These are phyloP conservation scores for Hygrocybe coccinea DNA, from an alignment of 768 basidiomycete genomes.

Conservation along the genomic window DNA sequence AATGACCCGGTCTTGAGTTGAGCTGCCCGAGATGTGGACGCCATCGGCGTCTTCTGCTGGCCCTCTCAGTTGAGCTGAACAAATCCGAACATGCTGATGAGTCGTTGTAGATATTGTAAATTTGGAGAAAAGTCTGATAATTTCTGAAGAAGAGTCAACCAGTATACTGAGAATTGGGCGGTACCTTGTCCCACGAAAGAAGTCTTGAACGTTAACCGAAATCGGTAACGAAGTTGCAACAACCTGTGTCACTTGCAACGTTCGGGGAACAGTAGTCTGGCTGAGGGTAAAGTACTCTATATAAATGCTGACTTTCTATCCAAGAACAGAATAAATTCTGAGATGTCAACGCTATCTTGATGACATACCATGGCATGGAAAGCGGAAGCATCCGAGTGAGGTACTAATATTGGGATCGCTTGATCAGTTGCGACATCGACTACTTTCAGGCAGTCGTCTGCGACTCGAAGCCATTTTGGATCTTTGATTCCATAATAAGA, in stretches of 20 bases:
- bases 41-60: slow-evolving; percentile 42
- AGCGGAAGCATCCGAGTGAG: slow-evolving; percentile 63
- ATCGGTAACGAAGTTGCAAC: slow-evolving; percentile 75
- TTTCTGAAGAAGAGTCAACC: not conserved
- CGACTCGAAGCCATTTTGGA: slow-evolving; percentile 28
- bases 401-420: slow-evolving; percentile 48
- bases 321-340: not conserved
- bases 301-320: slow-evolving; percentile 62
- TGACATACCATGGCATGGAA: slow-evolving; percentile 55
- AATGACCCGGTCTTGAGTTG: slow-evolving; percentile 42
- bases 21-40: slow-evolving; percentile 49
- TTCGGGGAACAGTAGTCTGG: slow-evolving; percentile 51
- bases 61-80: slow-evolving; percentile 50
- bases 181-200: slow-evolving; percentile 82
- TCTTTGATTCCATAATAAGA: not conserved
- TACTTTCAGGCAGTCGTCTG: slow-evolving; percentile 44
- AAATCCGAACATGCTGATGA: slow-evolving; percentile 73
- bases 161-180: not conserved
- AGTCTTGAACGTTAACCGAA: slow-evolving; percentile 93
- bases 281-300: slow-evolving; percentile 62
- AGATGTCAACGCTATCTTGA: not conserved
- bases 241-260: slow-evolving; percentile 47
- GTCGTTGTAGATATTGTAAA: slow-evolving; percentile 85
- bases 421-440: slow-evolving; percentile 44
- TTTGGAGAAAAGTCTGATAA: slow-evolving; percentile 73